A percentile compares a stretch with the other conserved stretches of the same genome.
Conservation (phyloP, 2,329 filamentous ascomycete genomes). For the Chrysosporium queenslandicum region DNA sequence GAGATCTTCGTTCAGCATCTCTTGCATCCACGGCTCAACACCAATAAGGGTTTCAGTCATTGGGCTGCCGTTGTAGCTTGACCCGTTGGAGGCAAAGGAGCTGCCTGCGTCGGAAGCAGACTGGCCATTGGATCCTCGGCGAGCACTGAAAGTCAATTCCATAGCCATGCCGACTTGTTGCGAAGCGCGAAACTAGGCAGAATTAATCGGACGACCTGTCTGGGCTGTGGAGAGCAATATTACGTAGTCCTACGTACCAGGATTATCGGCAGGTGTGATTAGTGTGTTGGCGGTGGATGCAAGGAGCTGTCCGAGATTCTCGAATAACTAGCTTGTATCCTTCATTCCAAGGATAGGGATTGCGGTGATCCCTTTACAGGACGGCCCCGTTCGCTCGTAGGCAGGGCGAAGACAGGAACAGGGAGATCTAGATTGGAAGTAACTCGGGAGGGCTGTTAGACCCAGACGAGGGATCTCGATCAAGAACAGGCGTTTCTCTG, state of each 20-base stretch:
- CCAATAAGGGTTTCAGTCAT: slow-evolving; percentile 10
- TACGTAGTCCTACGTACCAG: background rate
- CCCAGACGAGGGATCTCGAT: background rate
- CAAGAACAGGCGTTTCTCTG: background rate
- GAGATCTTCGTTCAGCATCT: slow-evolving; percentile 15
- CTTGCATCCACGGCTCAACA: slow-evolving; percentile 17
- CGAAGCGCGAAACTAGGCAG: background rate
- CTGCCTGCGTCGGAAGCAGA: background rate
- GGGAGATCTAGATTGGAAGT: background rate
- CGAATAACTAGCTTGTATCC: background rate
- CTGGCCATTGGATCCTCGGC: slow-evolving; percentile 4
- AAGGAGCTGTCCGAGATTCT: slow-evolving; percentile 4
- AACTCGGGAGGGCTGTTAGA: background rate
- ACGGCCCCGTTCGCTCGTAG: background rate
- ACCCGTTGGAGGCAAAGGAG: background rate
- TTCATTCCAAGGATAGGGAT: slow-evolving; percentile 6
- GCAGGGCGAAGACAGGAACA: background rate
- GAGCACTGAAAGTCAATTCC: slow-evolving; percentile 1
- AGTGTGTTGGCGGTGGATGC: background rate
- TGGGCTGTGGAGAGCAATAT: background rate
- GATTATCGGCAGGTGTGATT: background rate
- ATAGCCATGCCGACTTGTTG: slow-evolving; percentile 7
- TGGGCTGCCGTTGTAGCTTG: background rate
- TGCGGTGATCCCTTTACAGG: background rate
- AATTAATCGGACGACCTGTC: background rate